Conservation (phyloP, 1,139 yeast species). For the Hansenula anomala region DNA sequence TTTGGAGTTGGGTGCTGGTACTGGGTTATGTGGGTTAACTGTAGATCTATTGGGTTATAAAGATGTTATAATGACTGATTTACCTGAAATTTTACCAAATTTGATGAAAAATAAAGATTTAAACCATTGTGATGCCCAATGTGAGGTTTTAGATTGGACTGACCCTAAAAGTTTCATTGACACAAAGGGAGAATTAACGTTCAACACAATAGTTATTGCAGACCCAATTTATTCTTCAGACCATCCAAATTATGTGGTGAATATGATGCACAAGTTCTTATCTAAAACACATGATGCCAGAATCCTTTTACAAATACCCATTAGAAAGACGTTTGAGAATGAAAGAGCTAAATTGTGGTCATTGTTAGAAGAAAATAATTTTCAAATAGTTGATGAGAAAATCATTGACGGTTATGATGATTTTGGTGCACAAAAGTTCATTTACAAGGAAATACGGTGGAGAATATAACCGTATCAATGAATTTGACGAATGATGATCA, state of each 20-base stretch:
- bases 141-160: constrained; percentile 73
- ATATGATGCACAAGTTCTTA: constrained; percentile 47
- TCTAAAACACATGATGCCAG: constrained; percentile 29
- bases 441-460: constrained; percentile 42
- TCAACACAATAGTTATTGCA: constrained; percentile 62
- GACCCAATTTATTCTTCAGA: constrained; percentile 85
- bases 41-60: constrained; percentile 44
- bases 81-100: constrained; percentile 72
- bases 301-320: constrained; percentile 70
- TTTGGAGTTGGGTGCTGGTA: constrained; percentile 88
- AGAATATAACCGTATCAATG: too few relatives aligned
- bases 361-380: constrained; percentile 35
- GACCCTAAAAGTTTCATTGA: constrained; percentile 40
- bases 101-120: constrained; percentile 49
- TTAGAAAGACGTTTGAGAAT: constrained; percentile 58
- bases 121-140: constrained; percentile 38
- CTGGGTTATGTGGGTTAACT: constrained; percentile 83
- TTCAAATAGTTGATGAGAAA: constrained; percentile 25
- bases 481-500: too few relatives aligned
- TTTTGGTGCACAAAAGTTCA: constrained; percentile 69
- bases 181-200: constrained; percentile 28
- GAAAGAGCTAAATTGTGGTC: constrained; percentile 62
- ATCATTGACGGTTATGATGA: constrained; percentile 74
- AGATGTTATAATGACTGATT: constrained; percentile 63
- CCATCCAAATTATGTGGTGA: constrained; percentile 71